Percentiles rank a stretch among this genome's conserved stretches.
Evolutionary conservation across 371 early-diverging fungal genomes (phyloP).

Genomic region (Actinomortierella ambigua): DNA sequence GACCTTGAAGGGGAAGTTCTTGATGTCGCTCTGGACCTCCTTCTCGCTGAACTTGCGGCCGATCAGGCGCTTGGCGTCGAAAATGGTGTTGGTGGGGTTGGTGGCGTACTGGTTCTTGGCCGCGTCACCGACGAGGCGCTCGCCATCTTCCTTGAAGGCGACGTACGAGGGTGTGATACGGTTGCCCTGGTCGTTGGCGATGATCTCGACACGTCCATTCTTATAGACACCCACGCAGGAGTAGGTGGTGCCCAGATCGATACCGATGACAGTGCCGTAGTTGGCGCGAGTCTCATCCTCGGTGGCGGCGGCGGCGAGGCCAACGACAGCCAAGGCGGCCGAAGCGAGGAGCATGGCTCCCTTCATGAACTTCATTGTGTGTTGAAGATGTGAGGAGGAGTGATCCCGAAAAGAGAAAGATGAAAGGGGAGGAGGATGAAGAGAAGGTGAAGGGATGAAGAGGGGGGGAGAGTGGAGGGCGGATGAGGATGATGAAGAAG

Average conservation of each 20-base stretch:
- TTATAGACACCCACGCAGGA: slow-evolving; percentile 97
- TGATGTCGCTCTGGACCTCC: slow-evolving; percentile 86
- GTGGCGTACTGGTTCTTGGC: slow-evolving; percentile 85
- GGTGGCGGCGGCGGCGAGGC: too few relatives aligned
- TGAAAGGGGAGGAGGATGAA: too few relatives aligned
- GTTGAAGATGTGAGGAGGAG: too few relatives aligned
- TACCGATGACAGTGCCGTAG: slow-evolving; percentile 94
- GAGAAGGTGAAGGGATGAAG: too few relatives aligned
- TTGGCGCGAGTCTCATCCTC: too few relatives aligned
- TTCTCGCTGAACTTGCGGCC: slow-evolving; percentile 91
- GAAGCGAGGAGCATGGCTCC: too few relatives aligned
- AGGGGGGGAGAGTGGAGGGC: too few relatives aligned
- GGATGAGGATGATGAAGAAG: too few relatives aligned
- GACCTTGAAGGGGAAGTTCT: slow-evolving; percentile 91
- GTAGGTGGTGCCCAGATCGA: slow-evolving; percentile 99
- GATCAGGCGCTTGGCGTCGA: slow-evolving; percentile 94
- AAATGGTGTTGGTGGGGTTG: slow-evolving; percentile 92
- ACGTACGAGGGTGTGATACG: slow-evolving; percentile 97
- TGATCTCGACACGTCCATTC: slow-evolving; percentile 91
- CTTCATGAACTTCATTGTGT: too few relatives aligned
- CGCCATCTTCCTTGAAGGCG: slow-evolving; percentile 85
- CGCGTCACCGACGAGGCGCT: slow-evolving; percentile 89
- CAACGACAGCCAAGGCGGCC: too few relatives aligned
- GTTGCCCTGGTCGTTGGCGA: slow-evolving; percentile 92
- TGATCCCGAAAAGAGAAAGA: too few relatives aligned